These are phyloP conservation scores for Cinnamomum chago DNA, from an alignment of 164 flowering plant species.

Conservation along the genomic window DNA sequence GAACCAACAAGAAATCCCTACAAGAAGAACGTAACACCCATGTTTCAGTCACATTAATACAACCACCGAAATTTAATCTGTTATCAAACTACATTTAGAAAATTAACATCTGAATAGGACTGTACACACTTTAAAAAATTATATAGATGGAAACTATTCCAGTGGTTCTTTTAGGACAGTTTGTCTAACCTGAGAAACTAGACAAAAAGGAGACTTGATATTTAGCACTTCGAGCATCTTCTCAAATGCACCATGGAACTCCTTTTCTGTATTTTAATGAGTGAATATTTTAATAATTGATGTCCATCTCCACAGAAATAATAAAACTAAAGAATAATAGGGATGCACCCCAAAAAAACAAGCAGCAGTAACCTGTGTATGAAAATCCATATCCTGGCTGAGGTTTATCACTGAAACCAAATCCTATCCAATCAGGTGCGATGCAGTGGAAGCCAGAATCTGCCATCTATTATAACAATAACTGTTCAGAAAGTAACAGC, in stretches of 20 bases:
- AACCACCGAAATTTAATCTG: neutral
- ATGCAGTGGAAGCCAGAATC: constrained; percentile 91
- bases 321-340: neutral
- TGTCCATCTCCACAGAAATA: neutral
- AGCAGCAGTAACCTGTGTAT: constrained; percentile 61
- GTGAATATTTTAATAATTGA: constrained; percentile 9
- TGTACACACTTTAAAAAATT: neutral
- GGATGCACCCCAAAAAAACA: neutral
- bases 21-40: constrained; percentile 10
- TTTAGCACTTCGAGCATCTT: constrained; percentile 58
- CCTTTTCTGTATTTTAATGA: constrained; percentile 57
- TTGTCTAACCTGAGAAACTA: constrained; percentile 77
- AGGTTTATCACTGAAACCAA: constrained; percentile 98
- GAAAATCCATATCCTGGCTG: constrained; percentile 90
- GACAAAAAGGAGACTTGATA: constrained; percentile 64
- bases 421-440: constrained; percentile 99
- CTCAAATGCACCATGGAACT: constrained; percentile 81
- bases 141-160: neutral
- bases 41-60: neutral
- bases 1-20: constrained; percentile 98
- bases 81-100: neutral
- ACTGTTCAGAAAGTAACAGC: neutral
- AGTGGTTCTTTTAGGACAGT: neutral
- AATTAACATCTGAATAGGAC: neutral
- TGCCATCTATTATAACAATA: constrained; percentile 51